Evolutionary conservation across 331 rosid species (phyloP), one percentile per base, ranked within the genome.

Genomic region (Quercus lobata): DNA sequence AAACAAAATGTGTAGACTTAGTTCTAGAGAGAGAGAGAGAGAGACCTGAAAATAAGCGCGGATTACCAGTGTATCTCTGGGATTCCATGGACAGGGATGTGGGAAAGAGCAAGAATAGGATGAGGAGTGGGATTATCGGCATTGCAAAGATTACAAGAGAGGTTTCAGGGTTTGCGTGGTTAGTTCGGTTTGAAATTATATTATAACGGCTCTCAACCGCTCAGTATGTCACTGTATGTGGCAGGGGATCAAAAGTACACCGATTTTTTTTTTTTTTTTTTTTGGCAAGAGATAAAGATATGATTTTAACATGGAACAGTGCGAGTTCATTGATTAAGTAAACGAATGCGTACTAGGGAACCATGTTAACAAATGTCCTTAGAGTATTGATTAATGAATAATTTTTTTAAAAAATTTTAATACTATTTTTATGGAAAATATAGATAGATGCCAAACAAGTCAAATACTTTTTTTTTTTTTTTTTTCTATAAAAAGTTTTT

Each of bases 101-200:
- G 30, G 44, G 57, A 41, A 44, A 75, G 30, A 77, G 19, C 19
- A 49, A 6, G 61, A 58, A 27, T 32, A 46, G 52, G 44, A 77
- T 34, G 32, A 77, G 52, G 60, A n/a, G 53, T 35, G 66, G 30
- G 75, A 79, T 15, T 44, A 49, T 34, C 34, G 41, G 58, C 87
- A 84, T 84, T 54, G 79, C 44, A 35, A 62, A 66, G 55, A 46
- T 5, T 44, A 57, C 35, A 62, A 62, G 52, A 69, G 30, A 55
- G 52, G 30, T 55, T 41, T 25, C 6, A 30, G 21, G 37, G 57
- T 12, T 74, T 21, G 62, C 57, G 18, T 30, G 30, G 55, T 65
- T 58, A 1, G 15, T 21, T 35, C n/a, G 5, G 24, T 57, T 57
- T 35, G 69, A 62, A 62, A 62, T 27, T 1, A 27, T 25, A 62